These are phyloP conservation scores for Leucocoprinus leucothites DNA, from an alignment of 768 basidiomycete genomes.

Conservation along the genomic window DNA sequence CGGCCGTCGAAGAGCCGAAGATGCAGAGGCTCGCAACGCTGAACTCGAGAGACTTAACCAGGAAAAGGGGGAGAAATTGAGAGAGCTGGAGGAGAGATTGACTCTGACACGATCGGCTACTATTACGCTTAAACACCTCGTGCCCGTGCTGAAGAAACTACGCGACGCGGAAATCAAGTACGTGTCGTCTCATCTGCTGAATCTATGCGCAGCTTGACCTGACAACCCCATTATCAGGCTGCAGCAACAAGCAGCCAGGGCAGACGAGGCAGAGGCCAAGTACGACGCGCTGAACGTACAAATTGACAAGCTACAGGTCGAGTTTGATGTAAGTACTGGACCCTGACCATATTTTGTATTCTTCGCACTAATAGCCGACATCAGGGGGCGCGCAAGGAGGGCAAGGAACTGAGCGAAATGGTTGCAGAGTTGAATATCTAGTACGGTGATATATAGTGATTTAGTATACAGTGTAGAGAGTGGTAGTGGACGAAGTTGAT, in stretches of 20 bases:
- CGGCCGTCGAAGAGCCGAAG: slow-evolving; percentile 9
- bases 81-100: slow-evolving; percentile 20
- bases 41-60: slow-evolving; percentile 26
- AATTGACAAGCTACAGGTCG: slow-evolving; percentile 5
- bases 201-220: neutral
- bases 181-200: slow-evolving; percentile 11
- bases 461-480: neutral
- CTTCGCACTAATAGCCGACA: neutral
- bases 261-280: slow-evolving; percentile 4
- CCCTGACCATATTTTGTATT: neutral
- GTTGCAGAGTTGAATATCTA: slow-evolving; percentile 7
- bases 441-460: neutral
- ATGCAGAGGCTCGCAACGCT: slow-evolving; percentile 14
- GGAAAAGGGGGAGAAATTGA: slow-evolving; percentile 20
- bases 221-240: neutral
- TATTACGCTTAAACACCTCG: slow-evolving; percentile 19
- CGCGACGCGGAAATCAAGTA: slow-evolving; percentile 26
- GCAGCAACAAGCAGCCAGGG: neutral
- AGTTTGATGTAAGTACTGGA: slow-evolving; percentile 1
- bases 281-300: slow-evolving; percentile 1
- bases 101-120: slow-evolving; percentile 18
- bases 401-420: slow-evolving; percentile 6
- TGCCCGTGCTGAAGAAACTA: slow-evolving; percentile 18
- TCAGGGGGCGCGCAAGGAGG: slow-evolving; percentile 3
- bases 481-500: neutral